A percentile compares a stretch with the other conserved stretches of the same genome.
Evolutionary conservation across 257 asterid species (phyloP).

Genomic region (Lycium ferocissimum): DNA sequence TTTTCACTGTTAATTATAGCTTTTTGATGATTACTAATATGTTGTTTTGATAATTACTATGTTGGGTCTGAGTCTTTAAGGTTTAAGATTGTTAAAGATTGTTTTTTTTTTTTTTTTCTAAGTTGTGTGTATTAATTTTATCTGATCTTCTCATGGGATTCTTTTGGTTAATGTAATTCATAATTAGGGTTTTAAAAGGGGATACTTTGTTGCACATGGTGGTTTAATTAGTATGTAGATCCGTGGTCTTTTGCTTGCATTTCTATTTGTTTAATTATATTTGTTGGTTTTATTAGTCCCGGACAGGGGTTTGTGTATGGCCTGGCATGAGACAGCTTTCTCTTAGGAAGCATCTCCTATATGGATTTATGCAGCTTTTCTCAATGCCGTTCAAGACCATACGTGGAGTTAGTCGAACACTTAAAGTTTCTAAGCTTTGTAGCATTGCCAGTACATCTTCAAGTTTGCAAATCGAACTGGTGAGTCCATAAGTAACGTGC

Average conservation of each 20-base stretch:
- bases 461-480: conserved; percentile 84
- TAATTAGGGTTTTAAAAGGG: neutral
- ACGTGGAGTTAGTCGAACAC: conserved; percentile 69
- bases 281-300: conserved; percentile 48
- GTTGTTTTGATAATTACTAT: conserved; percentile 7
- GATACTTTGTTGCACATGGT: neutral
- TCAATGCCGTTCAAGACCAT: conserved; percentile 83
- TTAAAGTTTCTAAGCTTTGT: conserved; percentile 80
- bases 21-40: conserved; percentile 19
- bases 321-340: conserved; percentile 87
- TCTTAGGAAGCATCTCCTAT: conserved; percentile 77
- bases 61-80: neutral
- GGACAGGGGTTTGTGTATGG: conserved; percentile 81
- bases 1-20: neutral
- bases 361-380: conserved; percentile 77
- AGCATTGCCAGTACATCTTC: conserved; percentile 70
- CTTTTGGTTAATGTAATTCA: neutral
- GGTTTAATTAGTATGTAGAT: conserved; percentile 17
- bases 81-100: neutral
- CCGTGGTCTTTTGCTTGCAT: neutral
- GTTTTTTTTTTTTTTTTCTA: too few relatives aligned
- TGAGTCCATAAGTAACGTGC: conserved; percentile 39
- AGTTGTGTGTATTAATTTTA: neutral
- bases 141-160: conserved; percentile 22
- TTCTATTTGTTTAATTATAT: conserved; percentile 37